These are phyloP conservation scores for Zygnema cylindricum DNA, from an alignment of 139 green algal genomes.

Conservation along the genomic window DNA sequence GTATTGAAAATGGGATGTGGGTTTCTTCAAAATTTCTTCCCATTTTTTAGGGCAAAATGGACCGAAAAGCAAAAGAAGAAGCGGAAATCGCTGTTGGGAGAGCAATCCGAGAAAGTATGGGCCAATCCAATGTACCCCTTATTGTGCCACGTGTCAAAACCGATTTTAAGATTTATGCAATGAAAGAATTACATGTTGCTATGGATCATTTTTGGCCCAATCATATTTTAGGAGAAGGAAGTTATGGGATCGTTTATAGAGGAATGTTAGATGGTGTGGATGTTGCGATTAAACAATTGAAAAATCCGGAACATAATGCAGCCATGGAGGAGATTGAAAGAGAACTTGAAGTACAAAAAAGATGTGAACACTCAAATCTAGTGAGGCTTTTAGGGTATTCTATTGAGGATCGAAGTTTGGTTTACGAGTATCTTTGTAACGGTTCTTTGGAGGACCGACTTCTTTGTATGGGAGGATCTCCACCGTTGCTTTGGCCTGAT, in stretches of 20 bases:
- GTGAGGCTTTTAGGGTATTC: conserved; percentile 71
- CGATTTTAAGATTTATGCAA: conserved; percentile 1
- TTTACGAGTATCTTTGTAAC: conserved; percentile 70
- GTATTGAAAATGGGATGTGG: too few relatives aligned
- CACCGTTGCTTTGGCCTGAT: conserved; percentile 61
- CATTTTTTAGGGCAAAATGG: background rate
- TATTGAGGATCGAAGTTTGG: conserved; percentile 65
- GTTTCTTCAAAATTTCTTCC: too few relatives aligned
- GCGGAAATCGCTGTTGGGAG: background rate
- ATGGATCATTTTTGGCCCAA: conserved; percentile 44
- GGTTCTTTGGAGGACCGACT: conserved; percentile 67
- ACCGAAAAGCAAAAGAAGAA: background rate
- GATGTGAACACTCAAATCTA: conserved; percentile 71
- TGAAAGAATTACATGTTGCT: conserved; percentile 18
- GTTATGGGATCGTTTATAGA: conserved; percentile 46
- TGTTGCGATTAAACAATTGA: conserved; percentile 47
- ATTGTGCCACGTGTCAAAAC: background rate
- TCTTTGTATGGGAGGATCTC: conserved; percentile 20
- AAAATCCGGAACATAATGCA: conserved; percentile 23
- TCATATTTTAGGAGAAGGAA: conserved; percentile 43
- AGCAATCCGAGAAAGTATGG: background rate
- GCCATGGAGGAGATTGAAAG: conserved; percentile 38
- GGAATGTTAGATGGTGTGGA: conserved; percentile 29
- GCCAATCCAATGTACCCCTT: background rate
- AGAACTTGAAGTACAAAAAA: conserved; percentile 64